phyloP scores from a whole-genome alignment of 1,284 basidiomycete species.

The Albatrellus sp. region DNA sequence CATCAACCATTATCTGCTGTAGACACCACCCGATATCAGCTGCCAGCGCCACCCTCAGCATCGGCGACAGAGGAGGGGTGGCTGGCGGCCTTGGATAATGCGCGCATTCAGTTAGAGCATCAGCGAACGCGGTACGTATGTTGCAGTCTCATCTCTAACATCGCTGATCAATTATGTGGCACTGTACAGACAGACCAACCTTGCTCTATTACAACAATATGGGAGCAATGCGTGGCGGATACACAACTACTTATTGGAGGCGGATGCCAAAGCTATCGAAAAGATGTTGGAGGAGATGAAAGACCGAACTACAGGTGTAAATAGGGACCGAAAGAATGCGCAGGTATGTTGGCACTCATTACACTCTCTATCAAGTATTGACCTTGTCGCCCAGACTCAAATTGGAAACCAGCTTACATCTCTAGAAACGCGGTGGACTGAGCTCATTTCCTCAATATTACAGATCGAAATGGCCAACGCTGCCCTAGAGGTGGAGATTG shows the following conservation, averaged over 20 bases:
- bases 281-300: slow-evolving; percentile 60
- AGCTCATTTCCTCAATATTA: slow-evolving; percentile 75
- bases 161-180: background rate
- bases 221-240: slow-evolving; percentile 87
- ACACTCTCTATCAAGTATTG: background rate
- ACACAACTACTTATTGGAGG: slow-evolving; percentile 80
- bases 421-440: slow-evolving; percentile 80
- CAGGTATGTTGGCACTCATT: slow-evolving; percentile 39
- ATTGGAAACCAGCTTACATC: slow-evolving; percentile 67
- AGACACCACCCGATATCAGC: slow-evolving; percentile 71
- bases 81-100: slow-evolving; percentile 67
- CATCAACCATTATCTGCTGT: slow-evolving; percentile 62
- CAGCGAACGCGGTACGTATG: slow-evolving; percentile 68
- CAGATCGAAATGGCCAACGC: slow-evolving; percentile 91
- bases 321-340: slow-evolving; percentile 74
- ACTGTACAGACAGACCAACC: slow-evolving; percentile 62
- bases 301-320: slow-evolving; percentile 70
- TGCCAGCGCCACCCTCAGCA: slow-evolving; percentile 56
- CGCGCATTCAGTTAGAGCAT: slow-evolving; percentile 81
- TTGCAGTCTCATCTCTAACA: background rate
- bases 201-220: slow-evolving; percentile 76
- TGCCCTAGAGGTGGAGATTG: slow-evolving; percentile 66
- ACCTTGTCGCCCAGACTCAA: slow-evolving; percentile 36
- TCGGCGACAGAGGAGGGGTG: slow-evolving; percentile 71
- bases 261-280: slow-evolving; percentile 66